Base-by-base conservation (phyloP, 2,329 filamentous ascomycete genomes). In the Cladophialophora exuberans region DNA sequence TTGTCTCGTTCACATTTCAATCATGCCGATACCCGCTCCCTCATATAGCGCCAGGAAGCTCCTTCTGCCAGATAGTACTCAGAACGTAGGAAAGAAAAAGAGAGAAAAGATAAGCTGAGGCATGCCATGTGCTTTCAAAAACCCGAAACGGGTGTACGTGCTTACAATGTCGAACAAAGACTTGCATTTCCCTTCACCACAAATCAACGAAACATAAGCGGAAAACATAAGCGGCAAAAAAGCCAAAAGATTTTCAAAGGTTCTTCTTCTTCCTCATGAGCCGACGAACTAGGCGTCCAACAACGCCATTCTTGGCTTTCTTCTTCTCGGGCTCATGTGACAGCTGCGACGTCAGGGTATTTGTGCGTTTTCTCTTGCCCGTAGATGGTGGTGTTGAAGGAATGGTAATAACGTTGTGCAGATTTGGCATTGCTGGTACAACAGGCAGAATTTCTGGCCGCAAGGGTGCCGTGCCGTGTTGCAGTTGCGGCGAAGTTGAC, bases 231-330 rank as follows among this genome's bases (percentile, higher is more conserved):
- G 13, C 28, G 7, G 6, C 28, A 31, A 13, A 31, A 13, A 31
- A 31, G 28, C 7, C 13, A 7, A 13, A 13, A 13, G 6, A 7
- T 13, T 31, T 7, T 46, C 18, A 36, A 20, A 6, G 18, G 15
- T 25, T 30, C 11, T 44, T 22, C 39, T 36, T 25, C 22, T 18
- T 4, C 13, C 15, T 17, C 9, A 51, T 39, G 41, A 45, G n/a
- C 23, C 31, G 30, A 33, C 9, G 33, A 4, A 46, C 46, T 47
- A 41, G 35, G 33, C 25, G 51, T 5, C 36, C 41, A 13, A 56
- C 38, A n/a, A 22, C 35, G 17, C 28, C 33, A 20, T 33, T 9
- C 20, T 30, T 52, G 9, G 31, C 4, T 25, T 52, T 39, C 38
- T 52, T 23, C 22, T 38, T 39, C 25, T 33, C 13, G 22, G 7